Evolutionary conservation across 2,329 filamentous ascomycete genomes (phyloP).

Genomic region (Zasmidium angulare): DNA sequence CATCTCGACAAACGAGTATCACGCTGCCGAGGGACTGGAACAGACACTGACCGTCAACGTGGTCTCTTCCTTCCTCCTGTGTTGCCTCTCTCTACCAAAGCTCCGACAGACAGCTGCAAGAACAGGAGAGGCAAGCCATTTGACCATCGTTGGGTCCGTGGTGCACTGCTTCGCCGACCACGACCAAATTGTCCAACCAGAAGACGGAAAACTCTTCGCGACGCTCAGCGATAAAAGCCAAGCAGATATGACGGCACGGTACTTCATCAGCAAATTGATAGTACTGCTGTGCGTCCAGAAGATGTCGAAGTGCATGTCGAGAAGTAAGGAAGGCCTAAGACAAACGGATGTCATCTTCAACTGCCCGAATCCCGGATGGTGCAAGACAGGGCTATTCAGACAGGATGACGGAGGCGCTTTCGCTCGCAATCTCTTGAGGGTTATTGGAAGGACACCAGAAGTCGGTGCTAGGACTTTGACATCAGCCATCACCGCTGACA

Average conservation of each 20-base stretch:
- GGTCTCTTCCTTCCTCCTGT: constrained; percentile 51
- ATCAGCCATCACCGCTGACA: constrained; percentile 31
- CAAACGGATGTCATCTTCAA: constrained; percentile 45
- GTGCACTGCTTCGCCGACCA: constrained; percentile 45
- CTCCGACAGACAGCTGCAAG: constrained; percentile 43
- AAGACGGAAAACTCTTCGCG: constrained; percentile 6
- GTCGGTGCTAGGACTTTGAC: constrained; percentile 41
- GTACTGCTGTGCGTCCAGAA: constrained; percentile 22
- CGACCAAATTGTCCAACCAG: constrained; percentile 48
- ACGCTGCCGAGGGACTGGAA: constrained; percentile 47
- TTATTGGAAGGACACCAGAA: constrained; percentile 37
- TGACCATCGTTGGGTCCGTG: constrained; percentile 41
- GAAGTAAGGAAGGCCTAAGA: background rate
- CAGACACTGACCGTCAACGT: constrained; percentile 53
- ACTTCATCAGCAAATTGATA: constrained; percentile 24
- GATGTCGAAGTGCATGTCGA: constrained; percentile 8
- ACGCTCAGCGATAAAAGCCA: constrained; percentile 14
- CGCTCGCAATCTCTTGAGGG: constrained; percentile 17
- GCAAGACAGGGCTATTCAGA: constrained; percentile 45
- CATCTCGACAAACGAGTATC: constrained; percentile 39
- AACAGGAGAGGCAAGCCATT: constrained; percentile 23
- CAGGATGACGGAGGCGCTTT: constrained; percentile 19
- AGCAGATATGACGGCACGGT: constrained; percentile 15
- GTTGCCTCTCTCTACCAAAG: constrained; percentile 49
- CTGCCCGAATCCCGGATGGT: constrained; percentile 51